Conservation (phyloP, 805 yeast genomes). For the Clavispora vitiphila region DNA sequence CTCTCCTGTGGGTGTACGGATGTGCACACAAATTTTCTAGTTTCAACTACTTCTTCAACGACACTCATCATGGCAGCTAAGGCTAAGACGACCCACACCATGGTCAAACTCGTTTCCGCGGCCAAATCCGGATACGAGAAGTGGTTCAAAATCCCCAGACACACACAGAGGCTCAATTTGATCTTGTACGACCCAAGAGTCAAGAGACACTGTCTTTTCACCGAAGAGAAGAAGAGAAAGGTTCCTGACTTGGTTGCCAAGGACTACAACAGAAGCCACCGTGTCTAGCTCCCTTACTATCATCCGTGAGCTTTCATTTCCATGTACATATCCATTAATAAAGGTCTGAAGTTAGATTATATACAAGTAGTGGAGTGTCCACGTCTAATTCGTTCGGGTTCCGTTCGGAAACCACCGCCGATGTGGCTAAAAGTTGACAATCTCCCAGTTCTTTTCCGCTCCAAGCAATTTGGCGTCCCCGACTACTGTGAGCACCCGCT, state of each 20-base stretch:
- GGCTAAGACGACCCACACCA: conserved; percentile 72
- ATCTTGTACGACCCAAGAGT: conserved; percentile 48
- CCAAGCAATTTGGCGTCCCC: conserved; percentile 34
- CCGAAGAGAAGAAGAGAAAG: conserved; percentile 84
- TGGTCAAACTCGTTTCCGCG: conserved; percentile 79
- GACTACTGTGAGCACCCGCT: conserved; percentile 37
- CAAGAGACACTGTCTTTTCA: conserved; percentile 85
- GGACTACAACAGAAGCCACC: conserved; percentile 27
- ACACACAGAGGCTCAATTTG: conserved; percentile 72
- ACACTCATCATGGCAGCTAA: conserved; percentile 22
- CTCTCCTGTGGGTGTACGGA: neutral
- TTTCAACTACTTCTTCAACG: neutral
- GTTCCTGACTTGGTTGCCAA: conserved; percentile 44
- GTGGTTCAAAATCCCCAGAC: conserved; percentile 75
- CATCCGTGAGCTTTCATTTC: neutral
- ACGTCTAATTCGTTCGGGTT: too few species aligned
- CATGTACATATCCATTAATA: conserved; percentile 7
- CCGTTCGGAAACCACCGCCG: too few species aligned
- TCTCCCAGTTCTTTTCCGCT: conserved; percentile 17
- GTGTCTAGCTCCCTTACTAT: conserved; percentile 11
- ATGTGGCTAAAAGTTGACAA: conserved; percentile 3
- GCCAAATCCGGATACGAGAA: conserved; percentile 89
- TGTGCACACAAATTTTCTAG: conserved; percentile 3
- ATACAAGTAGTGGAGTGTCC: neutral
- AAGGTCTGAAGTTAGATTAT: neutral